Conservation (phyloP, 2,329 filamentous ascomycete genomes). For the Helotiales sp. region DNA sequence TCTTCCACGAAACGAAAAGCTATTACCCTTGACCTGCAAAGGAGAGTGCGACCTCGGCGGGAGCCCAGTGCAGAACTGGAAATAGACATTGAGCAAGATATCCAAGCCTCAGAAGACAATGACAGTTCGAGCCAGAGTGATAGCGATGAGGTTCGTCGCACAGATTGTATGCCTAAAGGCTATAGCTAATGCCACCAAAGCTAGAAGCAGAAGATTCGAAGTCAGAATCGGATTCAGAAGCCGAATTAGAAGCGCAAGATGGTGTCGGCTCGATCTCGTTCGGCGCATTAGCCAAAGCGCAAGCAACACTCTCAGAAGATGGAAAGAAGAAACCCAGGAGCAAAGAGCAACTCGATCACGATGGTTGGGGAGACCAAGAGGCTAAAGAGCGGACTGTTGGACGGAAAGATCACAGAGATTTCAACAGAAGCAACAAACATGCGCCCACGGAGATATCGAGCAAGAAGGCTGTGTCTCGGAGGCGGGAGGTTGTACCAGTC, state of each 20-base stretch:
- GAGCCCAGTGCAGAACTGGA: conserved; percentile 31
- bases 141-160: conserved; percentile 13
- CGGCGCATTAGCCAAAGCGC: conserved; percentile 84
- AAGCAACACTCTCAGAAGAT: conserved; percentile 58
- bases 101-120: conserved; percentile 35
- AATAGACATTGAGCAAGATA: conserved; percentile 27
- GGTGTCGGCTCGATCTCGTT: conserved; percentile 70
- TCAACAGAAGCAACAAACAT: conserved; percentile 73
- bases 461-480: conserved; percentile 80
- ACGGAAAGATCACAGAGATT: conserved; percentile 41
- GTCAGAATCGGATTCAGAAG: conserved; percentile 7
- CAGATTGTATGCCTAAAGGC: not conserved
- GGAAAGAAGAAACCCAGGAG: conserved; percentile 31
- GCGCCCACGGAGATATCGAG: conserved; percentile 81
- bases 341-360: conserved; percentile 38
- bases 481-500: conserved; percentile 67
- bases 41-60: conserved; percentile 33
- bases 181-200: conserved; percentile 8
- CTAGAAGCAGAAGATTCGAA: conserved; percentile 20
- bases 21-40: conserved; percentile 25
- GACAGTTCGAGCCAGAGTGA: not conserved
- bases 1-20: conserved; percentile 33
- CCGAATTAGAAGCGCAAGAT: conserved; percentile 13
- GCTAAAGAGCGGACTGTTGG: conserved; percentile 42
- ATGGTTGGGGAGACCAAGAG: conserved; percentile 39